These are phyloP conservation scores for Penicillium concentricum DNA, from an alignment of 2,329 filamentous ascomycete genomes.

Conservation along the genomic window DNA sequence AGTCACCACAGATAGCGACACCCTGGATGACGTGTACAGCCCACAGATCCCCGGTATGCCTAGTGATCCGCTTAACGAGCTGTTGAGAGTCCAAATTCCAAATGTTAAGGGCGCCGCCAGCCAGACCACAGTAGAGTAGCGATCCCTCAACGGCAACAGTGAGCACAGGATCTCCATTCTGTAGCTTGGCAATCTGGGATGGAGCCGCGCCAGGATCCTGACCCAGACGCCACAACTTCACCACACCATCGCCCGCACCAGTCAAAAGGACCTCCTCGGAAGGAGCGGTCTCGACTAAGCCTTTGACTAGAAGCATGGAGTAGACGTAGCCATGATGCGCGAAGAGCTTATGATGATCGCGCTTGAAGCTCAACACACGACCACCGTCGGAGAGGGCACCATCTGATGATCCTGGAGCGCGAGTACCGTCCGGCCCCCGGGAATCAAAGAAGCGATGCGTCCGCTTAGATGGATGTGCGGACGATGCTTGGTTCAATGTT, in stretches of 20 bases:
- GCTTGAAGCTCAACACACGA: slow-evolving; percentile 75
- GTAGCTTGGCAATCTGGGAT: slow-evolving; percentile 65
- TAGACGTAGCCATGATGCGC: slow-evolving; percentile 96
- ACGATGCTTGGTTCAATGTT: slow-evolving; percentile 63
- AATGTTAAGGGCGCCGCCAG: slow-evolving; percentile 84
- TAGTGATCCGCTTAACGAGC: slow-evolving; percentile 80
- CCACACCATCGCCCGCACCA: slow-evolving; percentile 87
- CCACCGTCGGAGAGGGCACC: slow-evolving; percentile 55
- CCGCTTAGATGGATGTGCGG: slow-evolving; percentile 70
- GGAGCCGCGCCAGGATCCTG: slow-evolving; percentile 61
- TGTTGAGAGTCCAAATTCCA: slow-evolving; percentile 97
- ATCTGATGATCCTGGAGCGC: slow-evolving; percentile 67
- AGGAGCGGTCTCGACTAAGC: slow-evolving; percentile 67
- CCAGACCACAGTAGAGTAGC: slow-evolving; percentile 87
- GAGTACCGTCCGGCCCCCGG: slow-evolving; percentile 75
- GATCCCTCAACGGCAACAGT: slow-evolving; percentile 85
- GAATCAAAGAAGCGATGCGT: slow-evolving; percentile 94
- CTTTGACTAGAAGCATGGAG: slow-evolving; percentile 84
- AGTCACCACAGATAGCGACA: slow-evolving; percentile 81
- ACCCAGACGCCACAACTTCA: slow-evolving; percentile 87
- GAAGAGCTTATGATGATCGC: slow-evolving; percentile 78
- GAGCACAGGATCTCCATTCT: slow-evolving; percentile 66
- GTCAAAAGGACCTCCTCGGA: slow-evolving; percentile 76
- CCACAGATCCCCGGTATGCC: slow-evolving; percentile 78
- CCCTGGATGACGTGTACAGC: slow-evolving; percentile 82